These are phyloP conservation scores for Hypsizygus marmoreus DNA, from an alignment of 768 basidiomycete species.

Conservation along the genomic window DNA sequence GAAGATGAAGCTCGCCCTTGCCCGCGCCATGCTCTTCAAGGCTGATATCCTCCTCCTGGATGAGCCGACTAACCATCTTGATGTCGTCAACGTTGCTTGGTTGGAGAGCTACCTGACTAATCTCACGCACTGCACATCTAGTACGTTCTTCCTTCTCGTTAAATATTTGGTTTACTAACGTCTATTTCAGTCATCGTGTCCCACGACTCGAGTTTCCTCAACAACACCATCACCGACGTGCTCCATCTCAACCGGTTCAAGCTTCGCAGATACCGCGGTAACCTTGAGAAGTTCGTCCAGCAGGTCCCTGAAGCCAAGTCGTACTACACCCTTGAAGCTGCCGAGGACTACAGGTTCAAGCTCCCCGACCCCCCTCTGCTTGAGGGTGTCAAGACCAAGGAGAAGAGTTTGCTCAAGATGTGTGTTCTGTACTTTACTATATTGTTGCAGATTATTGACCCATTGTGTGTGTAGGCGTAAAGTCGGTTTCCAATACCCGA, in stretches of 20 bases:
- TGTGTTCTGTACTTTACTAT: conserved; percentile 16
- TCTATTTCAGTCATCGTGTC: conserved; percentile 82
- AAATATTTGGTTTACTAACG: conserved; percentile 8
- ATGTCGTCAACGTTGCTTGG: conserved; percentile 98
- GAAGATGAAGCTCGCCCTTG: conserved; percentile 99
- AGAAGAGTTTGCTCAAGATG: conserved; percentile 97
- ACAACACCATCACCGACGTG: conserved; percentile 97
- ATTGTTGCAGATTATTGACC: conserved; percentile 1
- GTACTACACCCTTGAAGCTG: conserved; percentile 94
- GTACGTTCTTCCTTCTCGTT: conserved; percentile 42
- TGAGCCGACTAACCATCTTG: conserved; percentile 96
- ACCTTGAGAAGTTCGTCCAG: conserved; percentile 93
- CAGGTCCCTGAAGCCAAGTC: conserved; percentile 96
- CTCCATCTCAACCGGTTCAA: conserved; percentile 99
- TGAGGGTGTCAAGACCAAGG: conserved; percentile 99
- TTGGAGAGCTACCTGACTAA: conserved; percentile 89
- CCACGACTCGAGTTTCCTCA: conserved; percentile 96
- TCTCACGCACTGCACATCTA: conserved; percentile 91
- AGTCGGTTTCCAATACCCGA: conserved; percentile 96
- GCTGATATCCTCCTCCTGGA: conserved; percentile 96
- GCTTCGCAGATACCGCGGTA: conserved; percentile 92
- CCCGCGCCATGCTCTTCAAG: conserved; percentile 96
- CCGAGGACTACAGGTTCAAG: conserved; percentile 98
- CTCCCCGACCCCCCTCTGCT: conserved; percentile 95
- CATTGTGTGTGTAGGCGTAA: conserved; percentile 52